phyloP scores from a whole-genome alignment of 805 yeast species.

The Candida railenensis region DNA sequence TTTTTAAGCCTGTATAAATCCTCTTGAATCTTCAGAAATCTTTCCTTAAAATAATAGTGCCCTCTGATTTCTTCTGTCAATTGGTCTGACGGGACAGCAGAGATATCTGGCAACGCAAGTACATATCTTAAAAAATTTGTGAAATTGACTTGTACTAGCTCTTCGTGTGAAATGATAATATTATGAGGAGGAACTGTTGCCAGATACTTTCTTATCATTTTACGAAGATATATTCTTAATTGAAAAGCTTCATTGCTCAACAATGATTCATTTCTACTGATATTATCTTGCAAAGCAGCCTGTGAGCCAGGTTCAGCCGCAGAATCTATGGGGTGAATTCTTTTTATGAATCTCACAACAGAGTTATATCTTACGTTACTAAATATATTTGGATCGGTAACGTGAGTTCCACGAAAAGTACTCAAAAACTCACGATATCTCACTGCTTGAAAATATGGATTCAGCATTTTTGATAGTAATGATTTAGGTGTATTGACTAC shows the following conservation, averaged over 20 bases:
- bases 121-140: slow-evolving; percentile 36
- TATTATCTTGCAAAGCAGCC: not conserved
- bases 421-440: slow-evolving; percentile 33
- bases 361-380: slow-evolving; percentile 33
- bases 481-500: slow-evolving; percentile 24
- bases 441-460: slow-evolving; percentile 29
- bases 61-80: slow-evolving; percentile 19
- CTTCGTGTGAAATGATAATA: slow-evolving; percentile 21
- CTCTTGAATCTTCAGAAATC: slow-evolving; percentile 25
- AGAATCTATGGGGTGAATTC: slow-evolving; percentile 6
- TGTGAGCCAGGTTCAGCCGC: not conserved
- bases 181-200: not conserved
- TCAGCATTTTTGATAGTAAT: slow-evolving; percentile 18
- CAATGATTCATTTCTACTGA: not conserved
- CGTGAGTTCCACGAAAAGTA: slow-evolving; percentile 27
- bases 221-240: not conserved
- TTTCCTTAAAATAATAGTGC: slow-evolving; percentile 28
- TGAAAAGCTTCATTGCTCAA: slow-evolving; percentile 1
- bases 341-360: slow-evolving; percentile 24
- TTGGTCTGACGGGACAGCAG: slow-evolving; percentile 10
- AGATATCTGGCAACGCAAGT: slow-evolving; percentile 26
- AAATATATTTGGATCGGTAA: slow-evolving; percentile 38
- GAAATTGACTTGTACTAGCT: slow-evolving; percentile 37
- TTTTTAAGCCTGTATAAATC: slow-evolving; percentile 23
- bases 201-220: slow-evolving; percentile 1